phyloP scores from a whole-genome alignment of 2,329 filamentous ascomycete genomes.

The Helminthosporium solani region DNA sequence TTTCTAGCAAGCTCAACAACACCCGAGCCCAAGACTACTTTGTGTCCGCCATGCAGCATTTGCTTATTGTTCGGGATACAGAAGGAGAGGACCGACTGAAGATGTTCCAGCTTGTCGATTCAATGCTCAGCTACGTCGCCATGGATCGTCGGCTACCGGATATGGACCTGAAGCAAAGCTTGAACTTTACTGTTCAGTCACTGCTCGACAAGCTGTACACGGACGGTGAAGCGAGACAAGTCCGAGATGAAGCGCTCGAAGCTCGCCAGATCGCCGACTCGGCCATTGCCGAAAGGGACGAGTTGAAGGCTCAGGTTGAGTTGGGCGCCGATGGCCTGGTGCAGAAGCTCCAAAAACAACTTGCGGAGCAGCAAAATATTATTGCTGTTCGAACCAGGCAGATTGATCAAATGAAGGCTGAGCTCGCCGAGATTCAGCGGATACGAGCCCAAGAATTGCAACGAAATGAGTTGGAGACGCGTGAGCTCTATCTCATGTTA shows the following conservation, averaged over 20 bases:
- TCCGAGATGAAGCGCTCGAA: slow-evolving; percentile 87
- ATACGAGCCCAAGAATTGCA: slow-evolving; percentile 88
- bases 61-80: slow-evolving; percentile 87
- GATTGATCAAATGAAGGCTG: slow-evolving; percentile 82
- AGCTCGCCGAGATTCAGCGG: slow-evolving; percentile 82
- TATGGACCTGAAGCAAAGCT: slow-evolving; percentile 95
- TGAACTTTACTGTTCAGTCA: slow-evolving; percentile 96
- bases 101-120: slow-evolving; percentile 96
- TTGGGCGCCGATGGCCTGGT: slow-evolving; percentile 92
- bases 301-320: slow-evolving; percentile 85
- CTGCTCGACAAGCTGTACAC: slow-evolving; percentile 94
- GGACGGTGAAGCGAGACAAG: slow-evolving; percentile 89
- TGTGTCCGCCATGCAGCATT: slow-evolving; percentile 88
- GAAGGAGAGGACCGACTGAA: slow-evolving; percentile 87
- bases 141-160: slow-evolving; percentile 96
- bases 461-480: slow-evolving; percentile 90
- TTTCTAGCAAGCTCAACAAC: slow-evolving; percentile 78
- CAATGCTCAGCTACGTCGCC: slow-evolving; percentile 98
- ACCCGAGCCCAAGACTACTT: slow-evolving; percentile 94
- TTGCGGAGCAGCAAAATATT: slow-evolving; percentile 89
- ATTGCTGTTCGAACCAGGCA: slow-evolving; percentile 88
- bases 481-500: slow-evolving; percentile 97
- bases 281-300: slow-evolving; percentile 93
- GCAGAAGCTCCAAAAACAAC: slow-evolving; percentile 84
- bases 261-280: slow-evolving; percentile 91